A percentile compares a stretch with the other conserved stretches of the same genome.
Evolutionary conservation across 2,329 filamentous ascomycete genomes (phyloP).

Genomic region (Cyclaneusma minus): DNA sequence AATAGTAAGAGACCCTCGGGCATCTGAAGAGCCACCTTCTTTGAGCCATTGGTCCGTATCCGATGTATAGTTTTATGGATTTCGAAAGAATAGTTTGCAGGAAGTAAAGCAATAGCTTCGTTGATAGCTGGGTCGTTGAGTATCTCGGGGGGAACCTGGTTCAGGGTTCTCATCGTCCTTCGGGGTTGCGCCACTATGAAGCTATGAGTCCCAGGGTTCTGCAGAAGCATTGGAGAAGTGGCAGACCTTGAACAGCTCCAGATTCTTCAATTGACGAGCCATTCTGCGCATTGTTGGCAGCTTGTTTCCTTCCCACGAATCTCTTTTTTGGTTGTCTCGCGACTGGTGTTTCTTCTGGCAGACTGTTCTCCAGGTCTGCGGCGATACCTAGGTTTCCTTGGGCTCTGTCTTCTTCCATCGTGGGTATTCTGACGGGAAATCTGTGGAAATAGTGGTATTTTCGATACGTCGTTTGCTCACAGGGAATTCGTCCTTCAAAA

Average conservation of each 20-base stretch:
- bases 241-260: constrained; percentile 51
- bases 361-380: constrained; percentile 44
- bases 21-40: constrained; percentile 86
- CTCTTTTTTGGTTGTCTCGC: constrained; percentile 72
- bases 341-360: constrained; percentile 27
- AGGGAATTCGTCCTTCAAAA: too few species aligned
- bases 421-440: background rate
- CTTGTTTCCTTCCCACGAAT: constrained; percentile 73
- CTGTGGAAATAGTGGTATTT: too few species aligned
- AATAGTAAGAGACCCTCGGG: constrained; percentile 91
- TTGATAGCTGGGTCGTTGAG: constrained; percentile 74
- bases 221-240: constrained; percentile 17
- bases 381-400: constrained; percentile 56
- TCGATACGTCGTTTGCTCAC: too few species aligned
- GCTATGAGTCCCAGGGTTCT: too few species aligned
- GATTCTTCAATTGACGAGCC: constrained; percentile 35
- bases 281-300: constrained; percentile 39
- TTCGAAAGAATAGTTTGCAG: constrained; percentile 96
- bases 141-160: constrained; percentile 80
- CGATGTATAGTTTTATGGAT: constrained; percentile 96
- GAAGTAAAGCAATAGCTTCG: constrained; percentile 72
- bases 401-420: constrained; percentile 64
- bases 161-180: constrained; percentile 65
- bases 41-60: constrained; percentile 65
- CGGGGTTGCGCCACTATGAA: constrained; percentile 51